Conservation (phyloP, 2,329 filamentous ascomycete species). For the Macrophomina phaseolina region DNA sequence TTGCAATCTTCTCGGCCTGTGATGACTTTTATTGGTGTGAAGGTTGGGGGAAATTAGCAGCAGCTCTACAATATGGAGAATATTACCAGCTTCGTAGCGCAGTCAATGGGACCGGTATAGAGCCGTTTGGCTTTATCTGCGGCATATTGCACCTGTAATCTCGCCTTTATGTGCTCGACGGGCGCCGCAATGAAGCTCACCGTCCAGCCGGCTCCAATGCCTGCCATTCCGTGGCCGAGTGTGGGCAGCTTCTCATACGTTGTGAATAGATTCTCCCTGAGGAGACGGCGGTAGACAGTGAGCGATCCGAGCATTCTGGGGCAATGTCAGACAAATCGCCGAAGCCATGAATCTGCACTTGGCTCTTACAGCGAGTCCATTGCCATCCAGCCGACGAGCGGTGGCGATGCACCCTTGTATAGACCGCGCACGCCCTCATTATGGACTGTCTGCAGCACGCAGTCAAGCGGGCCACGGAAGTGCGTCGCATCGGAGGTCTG, state of each 20-base stretch:
- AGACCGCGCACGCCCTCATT: slow-evolving; percentile 84
- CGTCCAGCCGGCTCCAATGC: slow-evolving; percentile 83
- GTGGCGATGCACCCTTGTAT: slow-evolving; percentile 94
- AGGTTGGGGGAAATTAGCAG: too few species aligned
- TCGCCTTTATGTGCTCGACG: slow-evolving; percentile 93
- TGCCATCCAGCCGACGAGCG: slow-evolving; percentile 96
- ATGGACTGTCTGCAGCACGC: slow-evolving; percentile 79
- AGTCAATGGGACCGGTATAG: slow-evolving; percentile 89
- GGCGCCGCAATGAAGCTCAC: slow-evolving; percentile 93
- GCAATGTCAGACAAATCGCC: slow-evolving; percentile 19
- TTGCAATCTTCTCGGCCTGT: too few species aligned
- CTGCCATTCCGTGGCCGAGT: slow-evolving; percentile 85
- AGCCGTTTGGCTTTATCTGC: slow-evolving; percentile 76
- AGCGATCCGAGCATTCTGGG: slow-evolving; percentile 83
- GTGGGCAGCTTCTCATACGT: slow-evolving; percentile 66
- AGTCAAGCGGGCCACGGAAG: slow-evolving; percentile 87
- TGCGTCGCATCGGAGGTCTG: slow-evolving; percentile 80
- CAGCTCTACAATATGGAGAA: background rate
- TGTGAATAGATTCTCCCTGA: slow-evolving; percentile 81
- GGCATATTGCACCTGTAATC: slow-evolving; percentile 92
- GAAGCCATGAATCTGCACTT: background rate
- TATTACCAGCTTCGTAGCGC: slow-evolving; percentile 68
- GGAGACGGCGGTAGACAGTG: slow-evolving; percentile 83
- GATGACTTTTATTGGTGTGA: too few species aligned
- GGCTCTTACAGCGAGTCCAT: slow-evolving; percentile 76